Evolutionary conservation across 768 basidiomycete genomes (phyloP), one percentile per base, ranked within the genome.

Genomic region (Termitomyces sp.): DNA sequence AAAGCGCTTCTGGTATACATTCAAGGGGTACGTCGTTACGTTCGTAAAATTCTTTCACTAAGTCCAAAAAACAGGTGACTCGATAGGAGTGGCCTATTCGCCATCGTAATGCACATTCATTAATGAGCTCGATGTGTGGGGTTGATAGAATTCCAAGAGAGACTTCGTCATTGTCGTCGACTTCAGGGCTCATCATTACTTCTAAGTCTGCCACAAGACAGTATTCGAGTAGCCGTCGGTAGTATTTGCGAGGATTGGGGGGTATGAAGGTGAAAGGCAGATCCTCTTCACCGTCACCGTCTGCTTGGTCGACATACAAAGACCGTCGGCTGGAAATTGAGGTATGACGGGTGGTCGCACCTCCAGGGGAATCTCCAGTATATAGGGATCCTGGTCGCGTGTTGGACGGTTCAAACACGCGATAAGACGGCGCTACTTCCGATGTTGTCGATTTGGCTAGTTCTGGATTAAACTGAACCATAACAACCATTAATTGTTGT

Each of bases 121-220:
- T 87, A 62, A 98, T 80, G 38, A 99, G 75, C 55, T 90, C 88
- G 42, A 92, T 77, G 67, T 98, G 92, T 11, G 80, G 68, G 1
- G 80, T 67, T 3, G 92, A 92, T 17, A 99, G 72, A 55, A 99
- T 98, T 7, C 92, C 91, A 38, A 98, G 75, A 0, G 94, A 91
- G 15, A 99, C 96, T 73, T 98, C 94, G 62, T 98, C 92, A 63
- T 92, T 89, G 62, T 94, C 92, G 46, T 93, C 88, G n/a, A 98
- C 87, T 56, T 90, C 89, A 5, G 91, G 89, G 46, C 88, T 88
- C 49, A 89, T 78, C 90, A 99, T 93, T 38, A 86, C 82, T 66
- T 93, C 91, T 56, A 98, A 75, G 68, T 99, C 97, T 28, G 81
- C 79, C 26, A 86, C 78, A 46, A 99, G 82, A 66, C 94, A 94